Conservation (phyloP, 2,329 filamentous ascomycete genomes). For the Fusarium sororula region DNA sequence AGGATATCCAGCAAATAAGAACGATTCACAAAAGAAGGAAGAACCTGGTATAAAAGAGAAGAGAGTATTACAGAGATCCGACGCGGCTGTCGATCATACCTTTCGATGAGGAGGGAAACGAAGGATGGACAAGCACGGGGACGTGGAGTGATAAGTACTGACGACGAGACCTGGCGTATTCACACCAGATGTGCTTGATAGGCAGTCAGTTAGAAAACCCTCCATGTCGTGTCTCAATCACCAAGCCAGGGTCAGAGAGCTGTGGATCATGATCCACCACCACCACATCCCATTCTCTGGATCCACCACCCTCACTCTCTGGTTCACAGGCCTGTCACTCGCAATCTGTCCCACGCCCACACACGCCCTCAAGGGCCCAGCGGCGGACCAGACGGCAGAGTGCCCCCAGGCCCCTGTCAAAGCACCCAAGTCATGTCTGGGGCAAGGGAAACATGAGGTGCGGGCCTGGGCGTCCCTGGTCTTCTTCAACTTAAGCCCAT, state of each 20-base stretch:
- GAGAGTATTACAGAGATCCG: slow-evolving; percentile 56
- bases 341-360: slow-evolving; percentile 26
- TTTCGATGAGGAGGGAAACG: slow-evolving; percentile 48
- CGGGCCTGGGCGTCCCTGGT: slow-evolving; percentile 32
- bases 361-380: slow-evolving; percentile 25
- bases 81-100: slow-evolving; percentile 60
- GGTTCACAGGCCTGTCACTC: slow-evolving; percentile 14
- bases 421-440: slow-evolving; percentile 40
- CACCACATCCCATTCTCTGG: slow-evolving; percentile 37
- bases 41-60: slow-evolving; percentile 59
- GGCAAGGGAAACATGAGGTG: slow-evolving; percentile 45
- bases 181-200: slow-evolving; percentile 42
- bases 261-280: slow-evolving; percentile 42
- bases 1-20: slow-evolving; percentile 54
- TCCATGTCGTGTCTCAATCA: slow-evolving; percentile 63
- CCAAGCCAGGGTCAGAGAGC: slow-evolving; percentile 49
- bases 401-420: slow-evolving; percentile 39
- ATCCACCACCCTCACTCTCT: slow-evolving; percentile 34
- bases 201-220: slow-evolving; percentile 42
- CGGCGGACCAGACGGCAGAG: slow-evolving; percentile 43
- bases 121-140: slow-evolving; percentile 54
- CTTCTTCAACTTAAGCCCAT: slow-evolving; percentile 28
- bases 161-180: slow-evolving; percentile 49
- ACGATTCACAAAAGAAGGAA: slow-evolving; percentile 60
- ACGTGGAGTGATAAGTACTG: slow-evolving; percentile 59